Evolutionary conservation across 768 basidiomycete genomes (phyloP).

Genomic region (Candolleomyces aberdarensis): DNA sequence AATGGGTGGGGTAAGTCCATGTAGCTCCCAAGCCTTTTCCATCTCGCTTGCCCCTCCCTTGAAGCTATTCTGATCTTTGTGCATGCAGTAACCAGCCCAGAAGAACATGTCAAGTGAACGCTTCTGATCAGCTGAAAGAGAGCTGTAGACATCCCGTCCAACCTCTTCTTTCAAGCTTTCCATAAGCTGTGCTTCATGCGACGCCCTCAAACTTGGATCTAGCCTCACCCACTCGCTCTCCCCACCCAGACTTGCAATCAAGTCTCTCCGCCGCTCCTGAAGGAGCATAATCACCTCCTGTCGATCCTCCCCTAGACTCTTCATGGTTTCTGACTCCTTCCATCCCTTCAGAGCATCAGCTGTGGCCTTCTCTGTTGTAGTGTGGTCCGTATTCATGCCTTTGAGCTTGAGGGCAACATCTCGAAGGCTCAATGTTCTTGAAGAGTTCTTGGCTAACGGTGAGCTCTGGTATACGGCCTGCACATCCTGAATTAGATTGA

Average conservation of each 20-base stretch:
- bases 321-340: neutral
- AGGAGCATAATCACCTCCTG: too few relatives aligned
- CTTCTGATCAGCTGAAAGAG: too few relatives aligned
- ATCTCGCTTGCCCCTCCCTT: slow-evolving; percentile 27
- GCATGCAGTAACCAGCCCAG: slow-evolving; percentile 12
- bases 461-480: neutral
- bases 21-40: slow-evolving; percentile 25
- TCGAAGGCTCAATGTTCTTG: neutral
- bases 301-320: neutral
- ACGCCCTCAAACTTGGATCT: too few relatives aligned
- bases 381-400: neutral
- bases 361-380: neutral
- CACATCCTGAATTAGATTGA: neutral
- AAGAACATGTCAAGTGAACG: slow-evolving; percentile 29
- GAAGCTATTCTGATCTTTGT: slow-evolving; percentile 34
- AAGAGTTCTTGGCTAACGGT: neutral
- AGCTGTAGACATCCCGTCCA: too few relatives aligned
- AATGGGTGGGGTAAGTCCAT: too few relatives aligned
- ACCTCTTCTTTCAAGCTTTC: slow-evolving; percentile 8
- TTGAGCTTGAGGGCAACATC: neutral
- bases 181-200: too few relatives aligned
- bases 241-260: too few relatives aligned
- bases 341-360: neutral
- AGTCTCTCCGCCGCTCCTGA: too few relatives aligned
- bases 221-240: too few relatives aligned